Percentiles rank a stretch among this genome's conserved stretches.
These are phyloP conservation scores for Rhodotorula graminis DNA, from an alignment of 768 basidiomycete species.

Conservation along the genomic window DNA sequence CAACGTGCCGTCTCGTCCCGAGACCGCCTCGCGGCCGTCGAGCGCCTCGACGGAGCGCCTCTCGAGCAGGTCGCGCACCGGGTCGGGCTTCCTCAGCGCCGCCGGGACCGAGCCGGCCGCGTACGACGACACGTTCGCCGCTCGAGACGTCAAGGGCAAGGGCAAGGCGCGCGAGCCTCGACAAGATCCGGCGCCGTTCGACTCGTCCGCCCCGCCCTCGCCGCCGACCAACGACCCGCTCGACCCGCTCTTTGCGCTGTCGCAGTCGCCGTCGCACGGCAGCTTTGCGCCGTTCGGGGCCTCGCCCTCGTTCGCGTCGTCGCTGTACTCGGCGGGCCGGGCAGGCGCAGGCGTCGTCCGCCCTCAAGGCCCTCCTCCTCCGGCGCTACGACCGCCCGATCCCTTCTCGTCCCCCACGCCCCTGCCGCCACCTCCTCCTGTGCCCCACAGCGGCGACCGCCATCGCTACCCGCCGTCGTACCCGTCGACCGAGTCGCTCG, in stretches of 20 bases:
- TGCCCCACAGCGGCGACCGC: neutral
- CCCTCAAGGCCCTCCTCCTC: neutral
- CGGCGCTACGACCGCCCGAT: neutral
- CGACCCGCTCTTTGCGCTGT: conserved; percentile 7
- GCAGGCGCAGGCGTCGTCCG: neutral
- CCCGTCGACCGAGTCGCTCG: neutral
- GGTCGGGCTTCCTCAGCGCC: neutral
- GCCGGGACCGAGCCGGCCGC: too few relatives aligned
- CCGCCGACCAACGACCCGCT: conserved; percentile 1
- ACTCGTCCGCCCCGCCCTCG: too few relatives aligned
- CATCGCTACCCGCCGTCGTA: neutral
- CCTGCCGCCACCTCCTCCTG: too few relatives aligned
- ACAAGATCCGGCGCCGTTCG: neutral
- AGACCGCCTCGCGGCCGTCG: neutral
- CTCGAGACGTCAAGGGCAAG: conserved; percentile 2
- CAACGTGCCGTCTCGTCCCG: neutral
- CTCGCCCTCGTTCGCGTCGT: neutral
- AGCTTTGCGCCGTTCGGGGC: neutral
- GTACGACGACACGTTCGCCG: too few relatives aligned
- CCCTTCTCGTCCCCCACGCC: too few relatives aligned
- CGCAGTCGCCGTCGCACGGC: neutral
- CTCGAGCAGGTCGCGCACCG: neutral
- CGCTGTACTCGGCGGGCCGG: neutral
- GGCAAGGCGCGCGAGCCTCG: neutral
- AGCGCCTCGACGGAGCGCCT: neutral